A percentile compares a stretch with the other conserved stretches of the same genome.
Evolutionary conservation across 2,329 filamentous ascomycete species (phyloP).

Genomic region (Fusarium praegraminearum): DNA sequence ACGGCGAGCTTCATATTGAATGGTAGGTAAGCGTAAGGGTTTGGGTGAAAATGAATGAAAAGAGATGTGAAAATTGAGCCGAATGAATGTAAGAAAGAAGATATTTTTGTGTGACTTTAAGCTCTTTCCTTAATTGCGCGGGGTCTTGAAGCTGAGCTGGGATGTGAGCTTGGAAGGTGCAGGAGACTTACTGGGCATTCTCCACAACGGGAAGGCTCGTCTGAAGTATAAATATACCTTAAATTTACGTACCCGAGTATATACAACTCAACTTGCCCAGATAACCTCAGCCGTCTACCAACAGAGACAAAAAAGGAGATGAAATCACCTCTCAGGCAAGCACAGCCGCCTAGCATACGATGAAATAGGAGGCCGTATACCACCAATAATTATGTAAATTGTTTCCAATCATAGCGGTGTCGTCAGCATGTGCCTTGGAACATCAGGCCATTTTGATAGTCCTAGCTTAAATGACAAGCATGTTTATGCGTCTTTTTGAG

Average conservation of each 20-base stretch:
- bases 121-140: constrained; percentile 31
- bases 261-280: not conserved
- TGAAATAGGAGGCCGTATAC: not conserved
- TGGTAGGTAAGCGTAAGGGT: not conserved
- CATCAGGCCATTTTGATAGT: constrained; percentile 46
- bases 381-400: not conserved
- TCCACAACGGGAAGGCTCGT: constrained; percentile 36
- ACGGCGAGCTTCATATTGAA: constrained; percentile 68
- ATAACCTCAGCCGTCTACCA: not conserved
- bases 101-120: constrained; percentile 13
- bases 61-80: not conserved
- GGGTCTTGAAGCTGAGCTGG: constrained; percentile 24
- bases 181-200: constrained; percentile 29
- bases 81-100: not conserved
- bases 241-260: not conserved
- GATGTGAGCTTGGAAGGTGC: constrained; percentile 32
- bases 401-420: constrained; percentile 33
- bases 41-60: not conserved
- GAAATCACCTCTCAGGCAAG: constrained; percentile 6
- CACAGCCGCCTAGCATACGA: not conserved
- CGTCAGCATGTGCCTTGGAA: constrained; percentile 40
- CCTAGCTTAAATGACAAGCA: constrained; percentile 44
- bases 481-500: constrained; percentile 30
- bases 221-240: constrained; percentile 18
- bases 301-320: not conserved